phyloP scores from a whole-genome alignment of 2,329 filamentous ascomycete species.

The Ophiosphaerella herpotricha region DNA sequence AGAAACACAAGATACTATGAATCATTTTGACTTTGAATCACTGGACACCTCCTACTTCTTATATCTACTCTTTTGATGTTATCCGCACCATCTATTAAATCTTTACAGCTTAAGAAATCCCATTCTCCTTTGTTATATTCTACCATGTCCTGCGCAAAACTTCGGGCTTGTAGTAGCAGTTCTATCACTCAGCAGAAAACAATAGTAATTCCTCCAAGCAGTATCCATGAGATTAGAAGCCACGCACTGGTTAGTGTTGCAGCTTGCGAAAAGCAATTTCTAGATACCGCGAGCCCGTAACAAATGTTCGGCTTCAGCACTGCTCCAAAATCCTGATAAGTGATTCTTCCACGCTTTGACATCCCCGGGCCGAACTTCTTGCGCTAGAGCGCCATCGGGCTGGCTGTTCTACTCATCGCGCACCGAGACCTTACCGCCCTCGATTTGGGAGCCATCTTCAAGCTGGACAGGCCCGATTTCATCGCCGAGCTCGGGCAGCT shows the following conservation, averaged over 20 bases:
- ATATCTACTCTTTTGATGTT: too few species aligned
- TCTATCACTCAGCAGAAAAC: slow-evolving; percentile 4
- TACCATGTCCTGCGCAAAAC: slow-evolving; percentile 4
- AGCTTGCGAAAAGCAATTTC: slow-evolving; percentile 6
- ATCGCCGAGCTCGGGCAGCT: background rate
- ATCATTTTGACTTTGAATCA: too few species aligned
- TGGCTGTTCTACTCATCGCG: slow-evolving; percentile 5
- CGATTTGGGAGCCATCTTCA: slow-evolving; percentile 2
- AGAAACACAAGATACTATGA: too few species aligned
- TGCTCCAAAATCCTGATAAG: slow-evolving; percentile 7
- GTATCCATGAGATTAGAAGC: slow-evolving; percentile 7
- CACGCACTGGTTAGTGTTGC: slow-evolving; percentile 10
- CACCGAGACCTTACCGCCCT: slow-evolving; percentile 3
- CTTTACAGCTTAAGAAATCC: slow-evolving; percentile 3
- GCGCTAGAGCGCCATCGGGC: background rate
- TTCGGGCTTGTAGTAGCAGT: slow-evolving; percentile 3
- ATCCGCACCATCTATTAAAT: background rate
- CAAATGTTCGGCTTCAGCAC: slow-evolving; percentile 1
- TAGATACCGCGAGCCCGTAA: slow-evolving; percentile 1
- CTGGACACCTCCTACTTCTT: too few species aligned
- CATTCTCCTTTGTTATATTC: slow-evolving; percentile 6
- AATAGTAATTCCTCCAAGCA: slow-evolving; percentile 3
- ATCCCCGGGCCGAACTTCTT: background rate
- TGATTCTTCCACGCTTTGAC: slow-evolving; percentile 5
- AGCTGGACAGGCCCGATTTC: slow-evolving; percentile 4